Conservation (phyloP, 1,284 basidiomycete genomes). For the Malassezia psittaci region DNA sequence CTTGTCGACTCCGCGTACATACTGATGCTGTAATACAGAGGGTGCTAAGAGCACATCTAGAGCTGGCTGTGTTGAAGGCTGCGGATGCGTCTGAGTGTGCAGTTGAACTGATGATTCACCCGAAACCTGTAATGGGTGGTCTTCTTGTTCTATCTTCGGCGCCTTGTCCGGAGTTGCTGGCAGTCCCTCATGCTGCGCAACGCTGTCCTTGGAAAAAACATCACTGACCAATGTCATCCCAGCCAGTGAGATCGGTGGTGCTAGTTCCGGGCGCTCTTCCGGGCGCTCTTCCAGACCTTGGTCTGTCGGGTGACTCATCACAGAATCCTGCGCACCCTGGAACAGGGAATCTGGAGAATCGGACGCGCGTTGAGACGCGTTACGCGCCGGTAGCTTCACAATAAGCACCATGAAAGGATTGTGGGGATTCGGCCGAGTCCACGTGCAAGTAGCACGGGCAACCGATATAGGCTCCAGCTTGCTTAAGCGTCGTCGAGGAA, state of each 20-base stretch:
- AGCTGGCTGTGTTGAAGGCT: slow-evolving; percentile 5
- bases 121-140: no score
- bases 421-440: slow-evolving; percentile 16
- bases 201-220: no score
- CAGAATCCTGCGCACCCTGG: no score
- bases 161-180: no score
- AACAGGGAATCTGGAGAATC: no score
- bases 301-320: no score
- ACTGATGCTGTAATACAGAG: slow-evolving; percentile 36
- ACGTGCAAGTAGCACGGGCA: slow-evolving; percentile 9
- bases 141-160: no score
- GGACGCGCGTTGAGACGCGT: neutral
- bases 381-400: slow-evolving; percentile 33
- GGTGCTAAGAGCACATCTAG: slow-evolving; percentile 40
- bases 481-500: neutral
- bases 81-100: neutral
- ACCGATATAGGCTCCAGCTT: neutral
- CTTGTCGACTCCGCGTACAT: slow-evolving; percentile 39
- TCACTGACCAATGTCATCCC: no score
- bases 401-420: slow-evolving; percentile 30
- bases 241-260: no score
- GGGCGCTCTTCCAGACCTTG: no score
- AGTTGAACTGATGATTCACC: neutral
- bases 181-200: no score
- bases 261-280: no score